A percentile compares a stretch with the other conserved stretches of the same genome.
These are phyloP conservation scores for Straminergon stramineum DNA, from an alignment of 225 moss, liverwort and hornwort genomes.

Conservation along the genomic window DNA sequence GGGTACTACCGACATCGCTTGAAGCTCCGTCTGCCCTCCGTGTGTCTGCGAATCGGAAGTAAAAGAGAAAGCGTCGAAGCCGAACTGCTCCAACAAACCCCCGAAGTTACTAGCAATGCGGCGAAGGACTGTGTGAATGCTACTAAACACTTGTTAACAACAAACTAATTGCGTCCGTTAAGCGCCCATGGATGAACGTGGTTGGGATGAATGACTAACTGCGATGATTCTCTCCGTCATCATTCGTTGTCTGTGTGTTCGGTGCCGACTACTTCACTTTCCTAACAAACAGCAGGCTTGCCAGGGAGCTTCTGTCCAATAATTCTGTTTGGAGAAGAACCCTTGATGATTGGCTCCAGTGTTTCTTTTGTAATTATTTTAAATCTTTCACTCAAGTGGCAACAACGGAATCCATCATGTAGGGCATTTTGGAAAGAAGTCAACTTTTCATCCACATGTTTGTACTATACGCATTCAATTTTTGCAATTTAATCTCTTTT, in stretches of 20 bases:
- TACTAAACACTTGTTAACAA: neutral
- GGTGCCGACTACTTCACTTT: neutral
- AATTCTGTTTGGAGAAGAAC: neutral
- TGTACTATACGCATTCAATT: neutral
- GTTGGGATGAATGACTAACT: neutral
- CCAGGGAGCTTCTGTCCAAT: neutral
- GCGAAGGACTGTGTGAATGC: neutral
- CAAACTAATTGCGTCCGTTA: neutral
- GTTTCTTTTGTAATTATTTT: neutral
- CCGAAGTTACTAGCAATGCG: neutral
- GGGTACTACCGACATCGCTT: slow-evolving; percentile 18
- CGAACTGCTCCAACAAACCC: neutral
- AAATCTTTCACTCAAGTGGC: neutral
- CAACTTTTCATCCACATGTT: neutral
- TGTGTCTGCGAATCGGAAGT: neutral
- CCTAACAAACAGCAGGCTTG: neutral
- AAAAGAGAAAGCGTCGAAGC: neutral
- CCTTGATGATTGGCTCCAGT: neutral
- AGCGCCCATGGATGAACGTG: neutral
- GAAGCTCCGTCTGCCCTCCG: neutral
- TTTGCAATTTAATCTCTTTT: no score
- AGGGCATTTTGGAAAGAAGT: no score
- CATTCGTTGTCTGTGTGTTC: neutral
- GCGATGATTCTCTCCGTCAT: neutral
- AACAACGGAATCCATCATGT: neutral